These are phyloP conservation scores for Abrus pulchellus DNA, from an alignment of 306 rosid species.

Conservation along the genomic window DNA sequence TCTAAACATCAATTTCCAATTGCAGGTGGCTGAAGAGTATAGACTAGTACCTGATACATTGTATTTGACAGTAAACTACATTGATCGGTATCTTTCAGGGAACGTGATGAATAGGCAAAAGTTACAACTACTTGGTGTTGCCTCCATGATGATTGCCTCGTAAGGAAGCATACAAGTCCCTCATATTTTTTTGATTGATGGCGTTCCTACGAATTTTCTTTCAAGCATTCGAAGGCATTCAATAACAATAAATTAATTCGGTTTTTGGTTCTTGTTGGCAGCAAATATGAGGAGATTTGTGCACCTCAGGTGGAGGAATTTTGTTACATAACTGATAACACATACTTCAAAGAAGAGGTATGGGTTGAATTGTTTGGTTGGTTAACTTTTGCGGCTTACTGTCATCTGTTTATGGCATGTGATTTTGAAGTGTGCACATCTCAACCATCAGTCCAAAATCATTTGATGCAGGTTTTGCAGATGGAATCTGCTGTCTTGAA, in stretches of 20 bases:
- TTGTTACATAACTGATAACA: conserved; percentile 95
- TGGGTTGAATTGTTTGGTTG: neutral
- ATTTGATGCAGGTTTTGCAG: conserved; percentile 74
- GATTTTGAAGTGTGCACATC: conserved; percentile 8
- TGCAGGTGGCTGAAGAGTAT: conserved; percentile 98
- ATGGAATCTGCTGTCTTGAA: conserved; percentile 94
- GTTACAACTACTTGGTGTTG: conserved; percentile 91
- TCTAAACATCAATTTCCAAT: conserved; percentile 35
- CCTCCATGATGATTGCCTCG: conserved; percentile 99
- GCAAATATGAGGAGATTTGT: conserved; percentile 97
- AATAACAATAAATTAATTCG: conserved; percentile 7
- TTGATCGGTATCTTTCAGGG: conserved; percentile 93
- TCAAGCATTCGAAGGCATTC: neutral
- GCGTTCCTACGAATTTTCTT: neutral
- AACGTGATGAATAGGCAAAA: conserved; percentile 86
- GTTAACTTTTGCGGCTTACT: neutral
- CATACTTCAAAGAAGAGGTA: conserved; percentile 96
- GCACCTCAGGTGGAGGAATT: conserved; percentile 99
- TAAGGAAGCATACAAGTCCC: conserved; percentile 54
- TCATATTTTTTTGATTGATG: neutral
- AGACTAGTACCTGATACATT: conserved; percentile 96
- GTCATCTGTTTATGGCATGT: conserved; percentile 28
- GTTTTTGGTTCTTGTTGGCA: conserved; percentile 48
- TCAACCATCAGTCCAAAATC: conserved; percentile 30
- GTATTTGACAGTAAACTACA: conserved; percentile 91